Base-by-base conservation (phyloP, 2,329 filamentous ascomycete species). In the Ophiostoma novo-ulmi region DNA sequence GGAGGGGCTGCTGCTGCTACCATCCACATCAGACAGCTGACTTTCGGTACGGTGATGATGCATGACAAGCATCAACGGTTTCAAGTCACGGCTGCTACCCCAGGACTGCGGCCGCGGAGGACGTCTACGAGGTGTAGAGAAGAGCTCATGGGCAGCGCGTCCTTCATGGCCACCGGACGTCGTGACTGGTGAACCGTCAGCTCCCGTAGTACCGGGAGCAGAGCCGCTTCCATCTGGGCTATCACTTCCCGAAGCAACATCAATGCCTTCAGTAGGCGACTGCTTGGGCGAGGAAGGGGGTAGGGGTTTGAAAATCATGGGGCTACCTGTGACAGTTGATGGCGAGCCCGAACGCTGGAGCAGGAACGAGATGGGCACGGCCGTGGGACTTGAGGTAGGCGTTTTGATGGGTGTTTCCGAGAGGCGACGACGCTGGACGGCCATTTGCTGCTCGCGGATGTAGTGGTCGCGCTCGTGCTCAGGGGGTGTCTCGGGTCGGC, bases 11-110 rank as follows among this genome's bases (percentile, higher is more conserved):
- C 55, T 26, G 17, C 35, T 41, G 36, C 63, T 39, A 17, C 58
- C 58, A 10, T 71, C 67, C n/a, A 69, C 55, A 8, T 75, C 75
- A 2, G 69, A 71, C 6, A 79, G 76, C 63, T 75, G 73, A 17
- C 74, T 73, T 26, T 67, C 72, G 4, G 76, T 73, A 10, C 82
- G 81, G 3, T 81, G 82, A 73, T 96, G 91, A 7, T 73, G 72
- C 70, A 71, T 63, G 8, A 97, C 87, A 31, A 97, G 88, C 79
- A 91, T 94, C 10, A 97, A 81, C 0, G 94, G 94, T 74, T 91
- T 89, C 76, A 94, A 89, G 77, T 95, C 92, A 70, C 86, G 86
- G 22, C 84, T 85, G 73, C 80, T 86, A 64, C 88, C 87, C 87
- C 87, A 89, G 0, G 86, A 89, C 14, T 81, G 87, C 14, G 86